Evolutionary conservation across 768 basidiomycete species (phyloP).

Genomic region (Gloeopeniophorella convolvens): DNA sequence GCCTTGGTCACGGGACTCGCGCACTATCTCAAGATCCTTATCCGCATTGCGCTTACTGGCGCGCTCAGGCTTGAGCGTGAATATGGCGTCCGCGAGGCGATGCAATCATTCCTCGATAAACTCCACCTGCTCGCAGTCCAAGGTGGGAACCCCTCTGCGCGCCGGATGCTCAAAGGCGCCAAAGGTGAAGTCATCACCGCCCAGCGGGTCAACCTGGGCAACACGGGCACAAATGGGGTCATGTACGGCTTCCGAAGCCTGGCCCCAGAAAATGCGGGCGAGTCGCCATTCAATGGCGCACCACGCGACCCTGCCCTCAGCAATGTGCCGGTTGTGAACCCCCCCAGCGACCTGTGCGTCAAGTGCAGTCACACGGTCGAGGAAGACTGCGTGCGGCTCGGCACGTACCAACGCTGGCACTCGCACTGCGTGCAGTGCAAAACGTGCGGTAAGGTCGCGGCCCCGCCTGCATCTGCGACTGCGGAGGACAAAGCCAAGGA

Average conservation of each 20-base stretch:
- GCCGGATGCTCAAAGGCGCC: constrained; percentile 67
- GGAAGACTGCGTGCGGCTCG: constrained; percentile 92
- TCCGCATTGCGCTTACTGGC: constrained; percentile 94
- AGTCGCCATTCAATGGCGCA: constrained; percentile 62
- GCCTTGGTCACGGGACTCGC: constrained; percentile 98
- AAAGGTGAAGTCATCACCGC: constrained; percentile 51
- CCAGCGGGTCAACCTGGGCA: constrained; percentile 36
- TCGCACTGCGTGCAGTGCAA: constrained; percentile 86
- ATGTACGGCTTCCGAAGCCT: constrained; percentile 91
- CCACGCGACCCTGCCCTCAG: constrained; percentile 41
- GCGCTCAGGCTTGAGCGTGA: constrained; percentile 94
- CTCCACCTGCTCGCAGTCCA: constrained; percentile 86
- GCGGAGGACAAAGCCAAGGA: constrained; percentile 44
- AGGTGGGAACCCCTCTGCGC: constrained; percentile 72
- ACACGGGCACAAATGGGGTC: constrained; percentile 77
- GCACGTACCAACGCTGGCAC: constrained; percentile 98
- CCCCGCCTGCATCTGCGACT: constrained; percentile 46
- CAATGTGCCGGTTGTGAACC: constrained; percentile 52
- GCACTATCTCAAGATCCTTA: constrained; percentile 98
- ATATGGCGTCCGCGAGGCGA: constrained; percentile 71
- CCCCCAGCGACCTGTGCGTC: constrained; percentile 87
- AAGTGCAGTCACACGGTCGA: constrained; percentile 88
- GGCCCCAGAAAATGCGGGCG: constrained; percentile 86
- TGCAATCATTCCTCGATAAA: constrained; percentile 87
- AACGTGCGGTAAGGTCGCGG: constrained; percentile 72